Evolutionary conservation across 2,329 filamentous ascomycete genomes (phyloP).

Genomic region (Penicillium sp.): DNA sequence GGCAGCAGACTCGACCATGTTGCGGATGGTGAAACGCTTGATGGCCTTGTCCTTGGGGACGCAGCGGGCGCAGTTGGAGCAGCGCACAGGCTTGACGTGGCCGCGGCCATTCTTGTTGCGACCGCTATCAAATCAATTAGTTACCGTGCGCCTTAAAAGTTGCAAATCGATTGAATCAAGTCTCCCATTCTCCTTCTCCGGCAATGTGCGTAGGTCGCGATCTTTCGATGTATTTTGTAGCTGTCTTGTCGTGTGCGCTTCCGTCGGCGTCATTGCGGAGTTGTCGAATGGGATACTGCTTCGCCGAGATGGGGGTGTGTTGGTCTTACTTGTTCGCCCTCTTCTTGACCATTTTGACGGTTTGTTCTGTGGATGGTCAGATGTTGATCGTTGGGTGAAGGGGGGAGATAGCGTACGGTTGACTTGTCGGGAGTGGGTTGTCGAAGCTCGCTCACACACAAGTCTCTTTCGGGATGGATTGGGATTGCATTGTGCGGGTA

Average conservation of each 20-base stretch:
- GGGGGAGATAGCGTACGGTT: slow-evolving; percentile 36
- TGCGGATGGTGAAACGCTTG: slow-evolving; percentile 99
- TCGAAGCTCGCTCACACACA: slow-evolving; percentile 36
- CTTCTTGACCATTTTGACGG: slow-evolving; percentile 71
- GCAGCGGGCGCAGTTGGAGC: slow-evolving; percentile 83
- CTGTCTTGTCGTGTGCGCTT: slow-evolving; percentile 7
- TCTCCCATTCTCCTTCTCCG: slow-evolving; percentile 20
- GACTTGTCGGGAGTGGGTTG: slow-evolving; percentile 41
- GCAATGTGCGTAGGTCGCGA: slow-evolving; percentile 20
- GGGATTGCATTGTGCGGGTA: slow-evolving; percentile 39
- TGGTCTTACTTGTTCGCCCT: slow-evolving; percentile 65
- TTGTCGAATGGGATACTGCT: slow-evolving; percentile 27
- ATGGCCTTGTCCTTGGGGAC: slow-evolving; percentile 99
- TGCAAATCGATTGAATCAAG: slow-evolving; percentile 13
- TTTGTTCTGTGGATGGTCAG: slow-evolving; percentile 42
- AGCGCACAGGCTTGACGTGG: slow-evolving; percentile 99
- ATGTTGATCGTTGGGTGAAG: slow-evolving; percentile 21
- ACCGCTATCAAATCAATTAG: slow-evolving; percentile 59
- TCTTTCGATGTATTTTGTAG: slow-evolving; percentile 5
- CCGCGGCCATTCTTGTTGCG: slow-evolving; percentile 99
- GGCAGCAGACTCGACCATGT: slow-evolving; percentile 99
- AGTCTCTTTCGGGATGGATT: slow-evolving; percentile 33
- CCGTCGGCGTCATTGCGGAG: slow-evolving; percentile 27
- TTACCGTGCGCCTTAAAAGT: slow-evolving; percentile 14
- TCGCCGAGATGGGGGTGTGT: slow-evolving; percentile 22